Evolutionary conservation across 164 flowering plant species (phyloP).

Genomic region (Echeveria elegans): DNA sequence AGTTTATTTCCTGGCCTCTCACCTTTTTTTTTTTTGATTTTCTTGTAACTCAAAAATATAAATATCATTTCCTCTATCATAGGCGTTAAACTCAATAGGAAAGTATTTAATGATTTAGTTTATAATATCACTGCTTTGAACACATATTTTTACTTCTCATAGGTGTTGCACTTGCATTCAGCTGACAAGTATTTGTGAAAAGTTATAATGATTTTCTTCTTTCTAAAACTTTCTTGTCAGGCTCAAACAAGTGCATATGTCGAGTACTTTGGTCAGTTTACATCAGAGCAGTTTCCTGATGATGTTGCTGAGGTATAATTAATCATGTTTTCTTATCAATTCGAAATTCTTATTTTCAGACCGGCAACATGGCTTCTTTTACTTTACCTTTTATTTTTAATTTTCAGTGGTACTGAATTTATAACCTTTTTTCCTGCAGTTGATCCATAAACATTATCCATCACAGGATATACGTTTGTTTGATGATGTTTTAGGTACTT

Average conservation of each 20-base stretch:
- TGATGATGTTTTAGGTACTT: conserved; percentile 88
- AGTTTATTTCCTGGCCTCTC: too few relatives aligned
- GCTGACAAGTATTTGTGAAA: neutral
- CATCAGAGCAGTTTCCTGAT: conserved; percentile 84
- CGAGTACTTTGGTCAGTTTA: conserved; percentile 88
- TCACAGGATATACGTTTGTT: conserved; percentile 61
- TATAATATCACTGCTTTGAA: too few relatives aligned
- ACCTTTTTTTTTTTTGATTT: too few relatives aligned
- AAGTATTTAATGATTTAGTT: too few relatives aligned
- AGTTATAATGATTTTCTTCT: neutral
- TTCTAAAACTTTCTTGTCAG: conserved; percentile 21
- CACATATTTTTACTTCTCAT: too few relatives aligned
- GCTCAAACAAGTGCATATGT: conserved; percentile 88
- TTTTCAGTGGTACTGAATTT: neutral
- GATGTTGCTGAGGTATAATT: conserved; percentile 81
- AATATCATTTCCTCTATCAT: too few relatives aligned
- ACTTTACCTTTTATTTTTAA: neutral
- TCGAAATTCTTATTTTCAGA: neutral
- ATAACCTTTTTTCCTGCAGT: conserved; percentile 29
- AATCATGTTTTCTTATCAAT: neutral
- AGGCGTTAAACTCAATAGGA: too few relatives aligned
- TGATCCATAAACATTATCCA: conserved; percentile 74
- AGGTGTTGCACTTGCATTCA: too few relatives aligned
- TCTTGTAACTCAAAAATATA: too few relatives aligned
- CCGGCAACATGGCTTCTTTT: neutral